Evolutionary conservation across 2,329 filamentous ascomycete genomes (phyloP).

Genomic region (Aspergillus latus): DNA sequence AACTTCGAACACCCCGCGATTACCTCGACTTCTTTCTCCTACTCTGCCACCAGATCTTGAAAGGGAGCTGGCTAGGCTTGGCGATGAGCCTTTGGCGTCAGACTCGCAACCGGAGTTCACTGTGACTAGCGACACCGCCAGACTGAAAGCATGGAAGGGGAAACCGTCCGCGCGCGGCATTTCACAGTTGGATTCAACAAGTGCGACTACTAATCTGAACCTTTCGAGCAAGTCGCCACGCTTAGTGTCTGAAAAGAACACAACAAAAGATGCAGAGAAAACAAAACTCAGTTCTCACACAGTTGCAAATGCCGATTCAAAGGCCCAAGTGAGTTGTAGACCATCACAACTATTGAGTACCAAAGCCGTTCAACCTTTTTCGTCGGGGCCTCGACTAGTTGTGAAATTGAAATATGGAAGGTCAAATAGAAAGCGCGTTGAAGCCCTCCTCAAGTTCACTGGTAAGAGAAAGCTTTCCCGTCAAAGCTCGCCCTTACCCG

Average conservation of each 20-base stretch:
- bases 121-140: conserved; percentile 22
- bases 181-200: conserved; percentile 21
- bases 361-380: conserved; percentile 12
- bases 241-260: conserved; percentile 14
- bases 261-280: conserved; percentile 12
- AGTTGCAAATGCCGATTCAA: conserved; percentile 10
- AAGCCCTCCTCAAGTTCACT: conserved; percentile 46
- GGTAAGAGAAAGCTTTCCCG: conserved; percentile 36
- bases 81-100: conserved; percentile 33
- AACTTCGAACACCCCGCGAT: conserved; percentile 38
- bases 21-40: conserved; percentile 59
- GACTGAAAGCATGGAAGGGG: conserved; percentile 20
- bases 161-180: conserved; percentile 18
- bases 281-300: conserved; percentile 10
- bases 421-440: conserved; percentile 49
- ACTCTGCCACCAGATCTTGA: conserved; percentile 58
- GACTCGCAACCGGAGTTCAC: conserved; percentile 21
- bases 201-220: conserved; percentile 17
- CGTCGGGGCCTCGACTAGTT: conserved; percentile 37
- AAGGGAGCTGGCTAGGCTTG: conserved; percentile 50
- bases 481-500: conserved; percentile 27
- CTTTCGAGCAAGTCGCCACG: conserved; percentile 12
- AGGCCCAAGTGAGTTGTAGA: conserved; percentile 8
- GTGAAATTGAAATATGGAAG: conserved; percentile 55
- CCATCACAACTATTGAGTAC: conserved; percentile 2